These are phyloP conservation scores for Aspergillus costaricaensis DNA, from an alignment of 2,329 filamentous ascomycete species.

Conservation along the genomic window DNA sequence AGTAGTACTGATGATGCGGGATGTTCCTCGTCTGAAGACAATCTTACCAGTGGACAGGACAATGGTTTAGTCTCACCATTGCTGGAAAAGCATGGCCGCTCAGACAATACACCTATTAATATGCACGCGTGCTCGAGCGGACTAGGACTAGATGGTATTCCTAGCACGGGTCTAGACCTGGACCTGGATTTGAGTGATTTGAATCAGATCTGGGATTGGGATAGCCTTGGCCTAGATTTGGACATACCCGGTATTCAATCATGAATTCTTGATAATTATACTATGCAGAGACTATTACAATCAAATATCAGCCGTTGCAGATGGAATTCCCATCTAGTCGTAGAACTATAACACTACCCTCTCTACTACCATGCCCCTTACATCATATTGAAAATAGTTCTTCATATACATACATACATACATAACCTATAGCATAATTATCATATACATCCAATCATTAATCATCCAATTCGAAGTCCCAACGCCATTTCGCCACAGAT, in stretches of 20 bases:
- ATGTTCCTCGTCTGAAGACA: too few species aligned
- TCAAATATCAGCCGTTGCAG: too few species aligned
- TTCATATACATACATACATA: too few species aligned
- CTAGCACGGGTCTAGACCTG: slow-evolving; percentile 18
- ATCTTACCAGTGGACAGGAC: too few species aligned
- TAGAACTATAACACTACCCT: too few species aligned
- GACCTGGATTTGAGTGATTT: slow-evolving; percentile 23
- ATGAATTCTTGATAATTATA: not conserved
- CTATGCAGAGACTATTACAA: too few species aligned
- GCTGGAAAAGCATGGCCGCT: not conserved
- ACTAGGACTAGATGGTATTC: slow-evolving; percentile 7
- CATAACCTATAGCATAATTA: not conserved
- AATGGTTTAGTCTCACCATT: not conserved
- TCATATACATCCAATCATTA: slow-evolving; percentile 4
- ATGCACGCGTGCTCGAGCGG: not conserved
- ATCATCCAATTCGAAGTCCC: not conserved
- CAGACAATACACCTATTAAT: not conserved
- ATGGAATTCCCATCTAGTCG: too few species aligned
- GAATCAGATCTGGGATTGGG: slow-evolving; percentile 33
- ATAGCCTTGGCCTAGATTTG: slow-evolving; percentile 26
- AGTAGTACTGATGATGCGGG: not conserved
- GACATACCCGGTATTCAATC: not conserved
- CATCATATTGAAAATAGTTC: too few species aligned
- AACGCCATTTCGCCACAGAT: not conserved
- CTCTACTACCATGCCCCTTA: too few species aligned